These are phyloP conservation scores for Trichoderma asperellum DNA, from an alignment of 2,329 filamentous ascomycete genomes.

Conservation along the genomic window DNA sequence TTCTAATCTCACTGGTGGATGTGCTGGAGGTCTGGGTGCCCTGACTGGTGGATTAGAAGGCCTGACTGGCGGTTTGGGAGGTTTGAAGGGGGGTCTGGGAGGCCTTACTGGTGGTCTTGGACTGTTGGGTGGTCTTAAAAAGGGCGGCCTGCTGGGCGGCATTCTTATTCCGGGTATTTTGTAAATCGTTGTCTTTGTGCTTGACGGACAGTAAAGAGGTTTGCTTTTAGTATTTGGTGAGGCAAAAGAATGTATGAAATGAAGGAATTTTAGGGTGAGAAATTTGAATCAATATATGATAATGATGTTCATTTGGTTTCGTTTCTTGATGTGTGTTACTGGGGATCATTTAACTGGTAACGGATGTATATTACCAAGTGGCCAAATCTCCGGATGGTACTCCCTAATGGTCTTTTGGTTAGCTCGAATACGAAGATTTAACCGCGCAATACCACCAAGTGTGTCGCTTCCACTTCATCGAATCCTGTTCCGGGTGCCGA, in stretches of 20 bases:
- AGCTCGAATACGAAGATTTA: too few relatives aligned
- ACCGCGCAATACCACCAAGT: not conserved
- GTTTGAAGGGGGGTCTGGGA: not conserved
- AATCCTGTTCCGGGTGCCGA: not conserved
- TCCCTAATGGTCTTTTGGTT: not conserved
- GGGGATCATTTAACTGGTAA: not conserved
- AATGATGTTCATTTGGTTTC: not conserved
- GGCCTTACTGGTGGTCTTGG: not conserved
- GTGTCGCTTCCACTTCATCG: too few relatives aligned
- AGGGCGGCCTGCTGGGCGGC: conserved; percentile 14
- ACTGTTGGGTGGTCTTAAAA: not conserved
- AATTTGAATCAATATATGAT: not conserved
- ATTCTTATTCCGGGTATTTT: conserved; percentile 22
- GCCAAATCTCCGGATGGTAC: accelerated
- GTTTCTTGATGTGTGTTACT: not conserved
- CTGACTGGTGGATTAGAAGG: not conserved
- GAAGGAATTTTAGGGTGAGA: not conserved
- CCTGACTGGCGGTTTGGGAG: not conserved
- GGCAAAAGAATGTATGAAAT: not conserved
- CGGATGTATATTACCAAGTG: not conserved
- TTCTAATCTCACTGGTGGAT: not conserved
- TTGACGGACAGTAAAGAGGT: not conserved
- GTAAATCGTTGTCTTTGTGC: not conserved
- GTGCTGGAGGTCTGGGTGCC: not conserved
- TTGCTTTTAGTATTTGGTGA: not conserved